These are phyloP conservation scores for Hibiscus syriacus DNA, from an alignment of 345 rosid species.

Conservation along the genomic window DNA sequence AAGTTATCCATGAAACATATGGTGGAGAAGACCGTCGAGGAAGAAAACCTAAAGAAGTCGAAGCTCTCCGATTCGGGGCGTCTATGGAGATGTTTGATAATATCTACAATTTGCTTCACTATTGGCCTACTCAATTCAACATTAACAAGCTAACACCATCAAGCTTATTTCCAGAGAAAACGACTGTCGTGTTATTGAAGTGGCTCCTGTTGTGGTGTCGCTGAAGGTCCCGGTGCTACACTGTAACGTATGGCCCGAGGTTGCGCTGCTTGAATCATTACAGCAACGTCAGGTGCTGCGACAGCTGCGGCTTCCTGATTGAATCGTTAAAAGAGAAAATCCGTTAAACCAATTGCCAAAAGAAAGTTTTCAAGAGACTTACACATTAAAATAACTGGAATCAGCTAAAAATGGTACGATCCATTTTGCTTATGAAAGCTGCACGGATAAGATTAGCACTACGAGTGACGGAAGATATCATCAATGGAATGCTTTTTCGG, in stretches of 20 bases:
- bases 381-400: too few relatives aligned
- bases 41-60: conserved; percentile 13
- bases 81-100: conserved; percentile 76
- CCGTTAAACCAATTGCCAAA: background rate
- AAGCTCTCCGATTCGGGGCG: conserved; percentile 30
- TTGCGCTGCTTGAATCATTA: background rate
- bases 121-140: conserved; percentile 59
- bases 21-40: conserved; percentile 26
- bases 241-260: background rate
- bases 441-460: background rate
- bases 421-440: background rate
- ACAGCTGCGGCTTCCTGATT: background rate
- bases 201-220: background rate
- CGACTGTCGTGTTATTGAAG: background rate
- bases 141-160: conserved; percentile 37
- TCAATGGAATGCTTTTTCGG: too few relatives aligned
- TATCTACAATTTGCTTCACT: conserved; percentile 51
- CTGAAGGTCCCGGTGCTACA: background rate
- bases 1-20: conserved; percentile 49
- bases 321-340: background rate
- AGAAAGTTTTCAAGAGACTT: background rate
- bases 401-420: too few relatives aligned
- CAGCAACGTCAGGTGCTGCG: background rate
- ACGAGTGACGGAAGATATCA: too few relatives aligned
- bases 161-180: background rate